Conservation (phyloP, 305 asterid genomes). For the Solanum hybrid region DNA sequence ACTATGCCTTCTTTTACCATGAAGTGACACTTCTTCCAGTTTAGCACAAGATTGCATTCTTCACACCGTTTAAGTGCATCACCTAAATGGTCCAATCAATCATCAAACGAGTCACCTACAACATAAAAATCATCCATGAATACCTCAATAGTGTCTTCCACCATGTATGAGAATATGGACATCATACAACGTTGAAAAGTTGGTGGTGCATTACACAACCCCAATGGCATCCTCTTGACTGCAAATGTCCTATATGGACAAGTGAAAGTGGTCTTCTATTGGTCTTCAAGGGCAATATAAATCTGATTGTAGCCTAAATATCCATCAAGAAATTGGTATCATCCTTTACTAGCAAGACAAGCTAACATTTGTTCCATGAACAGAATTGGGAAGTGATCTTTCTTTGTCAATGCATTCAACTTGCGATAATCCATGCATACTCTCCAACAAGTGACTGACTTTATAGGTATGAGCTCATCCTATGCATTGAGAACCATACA, state of each 20-base stretch:
- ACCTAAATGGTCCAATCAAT: background rate
- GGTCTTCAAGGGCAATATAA: background rate
- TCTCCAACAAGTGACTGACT: too few relatives aligned
- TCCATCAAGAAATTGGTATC: background rate
- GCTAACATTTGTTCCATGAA: too few relatives aligned
- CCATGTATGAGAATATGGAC: background rate
- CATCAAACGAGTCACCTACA: background rate
- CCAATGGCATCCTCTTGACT: background rate
- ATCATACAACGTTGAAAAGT: background rate
- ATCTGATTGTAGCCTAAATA: background rate
- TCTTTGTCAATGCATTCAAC: too few relatives aligned
- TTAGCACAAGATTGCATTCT: background rate
- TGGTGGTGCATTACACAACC: background rate
- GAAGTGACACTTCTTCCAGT: background rate
- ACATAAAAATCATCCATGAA: background rate
- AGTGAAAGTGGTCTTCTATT: background rate
- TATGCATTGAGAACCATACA: too few relatives aligned
- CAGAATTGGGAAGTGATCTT: too few relatives aligned
- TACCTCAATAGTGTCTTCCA: background rate
- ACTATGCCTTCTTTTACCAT: background rate
- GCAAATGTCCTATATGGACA: background rate
- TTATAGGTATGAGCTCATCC: too few relatives aligned
- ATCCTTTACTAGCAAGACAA: too few relatives aligned
- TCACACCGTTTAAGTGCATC: background rate
- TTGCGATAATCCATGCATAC: too few relatives aligned